A percentile compares a stretch with the other conserved stretches of the same genome.
These are phyloP conservation scores for Neurospora sp. DNA, from an alignment of 495 filamentous ascomycete genomes.

Conservation along the genomic window DNA sequence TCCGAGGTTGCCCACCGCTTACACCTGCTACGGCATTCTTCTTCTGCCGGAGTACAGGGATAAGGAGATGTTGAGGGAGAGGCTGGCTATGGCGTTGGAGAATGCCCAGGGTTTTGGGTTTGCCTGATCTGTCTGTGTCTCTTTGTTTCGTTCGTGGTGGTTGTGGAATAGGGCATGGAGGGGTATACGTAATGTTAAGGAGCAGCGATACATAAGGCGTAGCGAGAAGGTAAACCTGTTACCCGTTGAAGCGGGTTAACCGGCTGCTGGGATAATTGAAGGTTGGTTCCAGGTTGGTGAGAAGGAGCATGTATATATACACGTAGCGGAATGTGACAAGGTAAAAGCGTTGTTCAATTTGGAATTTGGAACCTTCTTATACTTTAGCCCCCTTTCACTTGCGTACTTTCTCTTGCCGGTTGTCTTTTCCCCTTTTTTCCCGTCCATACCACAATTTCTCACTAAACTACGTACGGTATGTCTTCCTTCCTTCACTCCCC, in stretches of 20 bases:
- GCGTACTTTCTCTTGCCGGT: background rate
- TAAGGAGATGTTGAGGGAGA: conserved; percentile 57
- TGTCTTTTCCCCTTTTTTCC: too few relatives aligned
- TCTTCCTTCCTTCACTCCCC: too few relatives aligned
- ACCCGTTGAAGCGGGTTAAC: background rate
- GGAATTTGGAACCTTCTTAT: background rate
- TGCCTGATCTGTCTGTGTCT: conserved; percentile 19
- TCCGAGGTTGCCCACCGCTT: conserved; percentile 59
- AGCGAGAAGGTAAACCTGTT: background rate
- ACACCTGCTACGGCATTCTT: conserved; percentile 85
- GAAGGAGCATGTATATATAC: background rate
- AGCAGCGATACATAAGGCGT: background rate
- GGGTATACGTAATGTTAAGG: background rate
- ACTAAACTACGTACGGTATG: too few relatives aligned
- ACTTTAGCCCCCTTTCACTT: background rate
- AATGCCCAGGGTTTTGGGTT: conserved; percentile 92
- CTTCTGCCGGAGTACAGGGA: conserved; percentile 73
- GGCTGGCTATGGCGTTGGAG: conserved; percentile 71
- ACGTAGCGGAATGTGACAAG: background rate
- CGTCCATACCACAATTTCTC: too few relatives aligned
- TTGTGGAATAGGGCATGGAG: background rate
- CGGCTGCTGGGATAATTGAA: background rate
- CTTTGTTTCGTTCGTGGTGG: background rate
- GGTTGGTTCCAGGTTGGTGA: background rate
- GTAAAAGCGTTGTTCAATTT: background rate